Evolutionary conservation across 1,284 basidiomycete species (phyloP).

Genomic region (Crocinoboletus sp.): DNA sequence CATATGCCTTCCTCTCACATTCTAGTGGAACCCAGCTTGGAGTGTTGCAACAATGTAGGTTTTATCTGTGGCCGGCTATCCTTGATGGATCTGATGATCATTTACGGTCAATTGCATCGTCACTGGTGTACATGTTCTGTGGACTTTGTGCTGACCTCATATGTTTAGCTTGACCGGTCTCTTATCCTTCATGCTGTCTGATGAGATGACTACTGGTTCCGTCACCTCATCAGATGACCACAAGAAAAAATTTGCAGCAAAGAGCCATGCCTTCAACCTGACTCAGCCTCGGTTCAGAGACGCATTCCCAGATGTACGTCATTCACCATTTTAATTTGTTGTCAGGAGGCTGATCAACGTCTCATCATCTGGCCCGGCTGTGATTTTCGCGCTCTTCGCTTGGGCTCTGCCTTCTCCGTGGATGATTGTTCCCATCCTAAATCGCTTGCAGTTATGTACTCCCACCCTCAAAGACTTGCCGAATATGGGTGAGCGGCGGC

Average conservation of each 20-base stretch:
- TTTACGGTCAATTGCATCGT: conserved; percentile 15
- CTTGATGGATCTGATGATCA: conserved; percentile 11
- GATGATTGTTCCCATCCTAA: conserved; percentile 19
- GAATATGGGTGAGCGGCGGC: conserved; percentile 83
- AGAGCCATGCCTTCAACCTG: conserved; percentile 86
- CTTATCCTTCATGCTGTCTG: conserved; percentile 93
- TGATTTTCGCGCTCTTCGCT: conserved; percentile 16
- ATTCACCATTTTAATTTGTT: conserved; percentile 10
- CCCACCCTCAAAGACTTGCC: conserved; percentile 67
- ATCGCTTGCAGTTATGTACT: conserved; percentile 58
- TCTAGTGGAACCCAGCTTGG: conserved; percentile 90
- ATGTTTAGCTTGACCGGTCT: conserved; percentile 81
- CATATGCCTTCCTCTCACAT: not conserved
- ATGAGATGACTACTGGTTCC: conserved; percentile 95
- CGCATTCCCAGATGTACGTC: conserved; percentile 77
- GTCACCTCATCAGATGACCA: conserved; percentile 79
- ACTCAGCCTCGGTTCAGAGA: conserved; percentile 78
- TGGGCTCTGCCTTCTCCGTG: conserved; percentile 15
- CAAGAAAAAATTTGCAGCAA: conserved; percentile 71
- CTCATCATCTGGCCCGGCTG: conserved; percentile 18
- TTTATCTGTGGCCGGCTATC: conserved; percentile 4
- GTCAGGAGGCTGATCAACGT: conserved; percentile 20
- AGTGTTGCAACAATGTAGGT: conserved; percentile 88
- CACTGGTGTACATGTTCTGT: conserved; percentile 6
- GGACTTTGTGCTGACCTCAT: conserved; percentile 10